These are phyloP conservation scores for Barnettozyma pratensis DNA, from an alignment of 805 yeast species.

Conservation along the genomic window DNA sequence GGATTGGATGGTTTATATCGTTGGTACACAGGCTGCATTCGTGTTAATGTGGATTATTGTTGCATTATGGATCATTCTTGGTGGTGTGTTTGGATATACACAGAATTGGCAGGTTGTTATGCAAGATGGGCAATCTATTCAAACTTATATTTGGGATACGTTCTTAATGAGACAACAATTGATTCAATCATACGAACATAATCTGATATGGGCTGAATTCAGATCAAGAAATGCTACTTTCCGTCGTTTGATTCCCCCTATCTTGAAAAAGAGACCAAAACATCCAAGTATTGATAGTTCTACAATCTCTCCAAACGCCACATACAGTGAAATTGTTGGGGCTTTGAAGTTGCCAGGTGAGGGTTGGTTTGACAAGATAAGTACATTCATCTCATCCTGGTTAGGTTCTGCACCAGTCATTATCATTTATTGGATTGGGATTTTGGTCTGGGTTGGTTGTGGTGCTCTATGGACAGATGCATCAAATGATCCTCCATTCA, in stretches of 20 bases:
- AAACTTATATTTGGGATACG: constrained; percentile 11
- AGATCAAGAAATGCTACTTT: constrained; percentile 7
- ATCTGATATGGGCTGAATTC: constrained; percentile 7
- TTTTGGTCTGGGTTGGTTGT: constrained; percentile 11
- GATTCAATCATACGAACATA: constrained; percentile 8
- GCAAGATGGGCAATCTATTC: constrained; percentile 9
- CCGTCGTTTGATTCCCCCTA: not conserved
- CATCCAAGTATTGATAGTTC: no score
- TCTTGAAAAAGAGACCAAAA: not conserved
- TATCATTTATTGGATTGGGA: constrained; percentile 7
- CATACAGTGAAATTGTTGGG: not conserved
- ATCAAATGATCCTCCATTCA: constrained; percentile 6
- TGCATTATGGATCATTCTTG: constrained; percentile 2
- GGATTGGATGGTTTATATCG: constrained; percentile 9
- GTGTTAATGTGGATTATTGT: constrained; percentile 3
- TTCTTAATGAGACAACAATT: constrained; percentile 10
- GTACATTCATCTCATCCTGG: constrained; percentile 2
- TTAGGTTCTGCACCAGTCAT: constrained; percentile 6
- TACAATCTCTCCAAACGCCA: not conserved
- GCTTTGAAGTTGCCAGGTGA: constrained; percentile 1
- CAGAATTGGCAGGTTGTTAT: constrained; percentile 9
- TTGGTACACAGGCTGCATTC: constrained; percentile 7
- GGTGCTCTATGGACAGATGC: constrained; percentile 10
- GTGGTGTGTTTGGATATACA: constrained; percentile 1
- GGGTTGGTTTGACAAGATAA: constrained; percentile 6